phyloP scores from a whole-genome alignment of 164 flowering plant species.

The Magnolia changhungtana region DNA sequence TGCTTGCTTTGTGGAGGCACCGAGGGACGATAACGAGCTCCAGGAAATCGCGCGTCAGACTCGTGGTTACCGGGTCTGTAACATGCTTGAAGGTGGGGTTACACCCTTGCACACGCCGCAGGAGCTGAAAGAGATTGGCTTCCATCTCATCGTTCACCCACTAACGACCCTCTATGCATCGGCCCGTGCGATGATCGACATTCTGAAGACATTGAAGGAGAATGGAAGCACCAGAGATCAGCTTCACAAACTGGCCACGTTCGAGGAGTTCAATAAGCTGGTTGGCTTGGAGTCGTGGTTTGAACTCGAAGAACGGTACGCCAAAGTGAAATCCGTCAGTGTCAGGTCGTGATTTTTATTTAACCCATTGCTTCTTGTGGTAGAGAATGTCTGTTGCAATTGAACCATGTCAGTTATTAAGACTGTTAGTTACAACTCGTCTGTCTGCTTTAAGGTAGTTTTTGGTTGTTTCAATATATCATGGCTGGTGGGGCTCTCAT shows the following conservation, averaged over 20 bases:
- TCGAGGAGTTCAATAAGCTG: conserved; percentile 27
- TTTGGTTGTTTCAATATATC: too few species aligned
- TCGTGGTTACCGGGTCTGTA: conserved; percentile 21
- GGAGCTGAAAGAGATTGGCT: conserved; percentile 32
- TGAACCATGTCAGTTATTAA: too few species aligned
- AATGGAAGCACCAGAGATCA: conserved; percentile 23
- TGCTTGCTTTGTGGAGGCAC: conserved; percentile 35
- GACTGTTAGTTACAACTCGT: too few species aligned
- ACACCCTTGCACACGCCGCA: conserved; percentile 31
- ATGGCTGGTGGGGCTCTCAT: too few species aligned
- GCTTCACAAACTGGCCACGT: conserved; percentile 22
- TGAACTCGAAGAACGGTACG: conserved; percentile 20
- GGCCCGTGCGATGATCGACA: conserved; percentile 21
- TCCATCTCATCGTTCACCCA: conserved; percentile 23
- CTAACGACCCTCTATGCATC: conserved; percentile 25
- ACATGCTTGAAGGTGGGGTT: conserved; percentile 35
- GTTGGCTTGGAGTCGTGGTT: conserved; percentile 25
- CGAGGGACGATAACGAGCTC: conserved; percentile 27
- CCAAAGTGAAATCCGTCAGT: conserved; percentile 6
- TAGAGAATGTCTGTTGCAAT: neutral
- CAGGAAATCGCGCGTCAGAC: conserved; percentile 21
- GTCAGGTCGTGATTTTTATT: conserved; percentile 2
- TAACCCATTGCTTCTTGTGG: neutral
- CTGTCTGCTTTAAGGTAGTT: too few species aligned
- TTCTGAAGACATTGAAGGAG: conserved; percentile 24